Percentiles rank a stretch among this genome's conserved stretches.
These are phyloP conservation scores for Paraphaeosphaeria sporulosa DNA, from an alignment of 2,329 filamentous ascomycete genomes.

Conservation along the genomic window DNA sequence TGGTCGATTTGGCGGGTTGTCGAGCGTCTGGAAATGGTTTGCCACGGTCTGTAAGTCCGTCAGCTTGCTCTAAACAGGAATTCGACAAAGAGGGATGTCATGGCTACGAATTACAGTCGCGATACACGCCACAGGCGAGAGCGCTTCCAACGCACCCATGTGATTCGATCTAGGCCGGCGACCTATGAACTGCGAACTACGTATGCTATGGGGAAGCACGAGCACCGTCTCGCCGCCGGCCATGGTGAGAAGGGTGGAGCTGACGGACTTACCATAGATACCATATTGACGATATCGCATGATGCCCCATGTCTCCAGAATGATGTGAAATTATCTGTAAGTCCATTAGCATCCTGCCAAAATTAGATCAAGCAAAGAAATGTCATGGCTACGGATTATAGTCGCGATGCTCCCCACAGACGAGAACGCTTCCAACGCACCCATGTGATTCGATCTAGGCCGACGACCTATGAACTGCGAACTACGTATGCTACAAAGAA, in stretches of 20 bases:
- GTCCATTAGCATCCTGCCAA: not conserved
- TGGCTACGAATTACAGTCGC: not conserved
- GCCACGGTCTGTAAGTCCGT: not conserved
- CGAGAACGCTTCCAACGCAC: not conserved
- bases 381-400: conserved; percentile 1
- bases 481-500: not conserved
- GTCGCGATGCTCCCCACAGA: not conserved
- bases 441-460: conserved; percentile 3
- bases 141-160: conserved; percentile 5
- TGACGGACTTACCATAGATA: not conserved
- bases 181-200: not conserved
- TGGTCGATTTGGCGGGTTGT: too few relatives aligned
- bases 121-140: not conserved
- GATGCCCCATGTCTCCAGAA: too few relatives aligned
- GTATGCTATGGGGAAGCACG: not conserved
- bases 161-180: conserved; percentile 3
- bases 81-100: not conserved
- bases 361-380: not conserved
- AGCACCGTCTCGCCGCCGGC: not conserved
- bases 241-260: not conserved
- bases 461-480: not conserved
- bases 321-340: not conserved
- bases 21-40: too few relatives aligned
- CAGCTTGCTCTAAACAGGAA: not conserved
- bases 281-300: too few relatives aligned